Base-by-base conservation (phyloP, 495 filamentous ascomycete species). In the Trichoderma gamsii region DNA sequence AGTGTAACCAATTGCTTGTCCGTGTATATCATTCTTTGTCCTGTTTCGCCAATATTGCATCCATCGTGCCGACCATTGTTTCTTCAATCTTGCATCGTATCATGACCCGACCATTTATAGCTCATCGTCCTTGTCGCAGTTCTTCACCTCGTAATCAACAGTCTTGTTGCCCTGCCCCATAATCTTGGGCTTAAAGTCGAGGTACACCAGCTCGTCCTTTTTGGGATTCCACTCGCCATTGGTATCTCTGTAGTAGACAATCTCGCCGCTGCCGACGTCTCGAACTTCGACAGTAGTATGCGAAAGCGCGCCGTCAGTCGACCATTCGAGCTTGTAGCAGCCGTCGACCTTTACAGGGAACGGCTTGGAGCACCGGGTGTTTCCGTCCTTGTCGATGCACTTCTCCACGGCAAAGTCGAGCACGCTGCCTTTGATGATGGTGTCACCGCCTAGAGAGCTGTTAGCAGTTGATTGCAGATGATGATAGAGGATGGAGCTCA, bases 171-270 rank as follows among this genome's bases (percentile, higher is more conserved):
- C 78, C 0, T 74, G 76, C 2, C 72, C 71, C 32, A 73, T 74
- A 11, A 80, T 69, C 71, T 80, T 80, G 9, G 78, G 78, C 63
- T 77, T 78, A 68, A 80, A 80, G 43, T 80, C 78, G 27, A 80
- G 51, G 43, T 78, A 78, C 0, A 80, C 77, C 21, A 79, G 69
- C 78, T 78, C 73, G 25, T 64, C 67, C 71, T 77, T 77, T 41
- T 79, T 73, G 1, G 77, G 73, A 0, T 70, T 77, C 78, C 78
- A 80, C 9, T 78, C 68, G 35, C 78, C 78, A 69, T 80, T 70
- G 16, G 78, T 79, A 68, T 80, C 77, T 13, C 78, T 68, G 68
- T 80, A 79, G 67, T 70, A 80, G 0, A 80, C 78, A 13, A 80
- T 23, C 68, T 79, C 77, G 41, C 67, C 65, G 64, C 74, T 76